Evolutionary conservation across 1,284 basidiomycete species (phyloP), one percentile per base, ranked within the genome.

Genomic region (Apiotrichum brassicae): DNA sequence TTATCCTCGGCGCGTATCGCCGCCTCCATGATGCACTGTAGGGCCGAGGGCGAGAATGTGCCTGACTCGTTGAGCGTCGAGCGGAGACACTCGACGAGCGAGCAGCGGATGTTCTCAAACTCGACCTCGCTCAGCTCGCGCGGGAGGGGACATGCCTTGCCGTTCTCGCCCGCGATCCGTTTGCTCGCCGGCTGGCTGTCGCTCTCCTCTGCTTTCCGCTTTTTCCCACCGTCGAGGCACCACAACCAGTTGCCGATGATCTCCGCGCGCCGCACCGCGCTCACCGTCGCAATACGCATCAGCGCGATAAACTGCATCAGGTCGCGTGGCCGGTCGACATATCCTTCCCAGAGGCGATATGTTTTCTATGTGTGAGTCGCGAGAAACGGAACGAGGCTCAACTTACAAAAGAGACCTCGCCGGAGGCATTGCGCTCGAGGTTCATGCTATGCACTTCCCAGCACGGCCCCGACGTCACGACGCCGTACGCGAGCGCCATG

Each of bases 201-300:
- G n/a, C n/a, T n/a, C n/a, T n/a, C n/a, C n/a, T n/a, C n/a, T n/a
- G n/a, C n/a, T n/a, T n/a, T n/a, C n/a, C n/a, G n/a, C n/a, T n/a
- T n/a, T n/a, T n/a, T n/a, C n/a, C n/a, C n/a, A n/a, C n/a, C n/a
- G n/a, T n/a, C n/a, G n/a, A 40, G 23, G 12, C 40, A 42, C 40
- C 40, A 42, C n/a, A 42, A 26, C 40, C 40, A 42, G 40, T 42
- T 32, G 25, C 40, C 40, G 28, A 42, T 16, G n/a, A 28, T 42
- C 40, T 32, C 26, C 18, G 19, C 16, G 18, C 40, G 40, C 18
- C 26, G 18, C 19, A 12, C 18, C 24, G 25, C 40, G 9, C 26
- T 16, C 2, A 32, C 28, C 5, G 25, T 32, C 4, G 18, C 40
- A n/a, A 42, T 42, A 25, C 24, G 23, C 38, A 40, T 40, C 14